A percentile compares a stretch with the other conserved stretches of the same genome.
Conservation (phyloP, 2,329 filamentous ascomycete genomes). For the Phialocephala subalpina region DNA sequence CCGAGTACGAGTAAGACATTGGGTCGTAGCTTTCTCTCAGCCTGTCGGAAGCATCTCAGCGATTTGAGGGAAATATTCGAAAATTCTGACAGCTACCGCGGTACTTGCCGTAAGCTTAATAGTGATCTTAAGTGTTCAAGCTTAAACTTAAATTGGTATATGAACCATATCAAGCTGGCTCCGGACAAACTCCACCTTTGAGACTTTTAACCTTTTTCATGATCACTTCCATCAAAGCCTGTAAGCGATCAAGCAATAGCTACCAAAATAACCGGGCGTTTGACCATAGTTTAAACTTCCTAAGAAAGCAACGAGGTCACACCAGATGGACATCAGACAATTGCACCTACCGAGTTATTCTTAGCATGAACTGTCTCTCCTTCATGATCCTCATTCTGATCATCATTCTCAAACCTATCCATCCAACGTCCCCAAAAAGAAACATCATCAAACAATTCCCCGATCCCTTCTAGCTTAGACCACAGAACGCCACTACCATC, state of each 20-base stretch:
- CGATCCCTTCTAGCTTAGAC: slow-evolving; percentile 1
- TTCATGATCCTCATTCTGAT: not conserved
- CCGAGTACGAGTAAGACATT: not conserved
- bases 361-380: slow-evolving; percentile 1
- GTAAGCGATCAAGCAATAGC: slow-evolving; percentile 5
- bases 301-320: too few species aligned
- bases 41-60: slow-evolving; percentile 1
- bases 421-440: not conserved
- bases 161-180: not conserved
- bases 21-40: not conserved
- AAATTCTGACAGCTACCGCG: not conserved
- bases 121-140: not conserved
- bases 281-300: slow-evolving; percentile 2
- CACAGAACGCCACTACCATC: too few species aligned
- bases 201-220: not conserved
- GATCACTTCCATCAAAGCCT: not conserved
- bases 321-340: too few species aligned
- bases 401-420: slow-evolving; percentile 9
- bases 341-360: not conserved
- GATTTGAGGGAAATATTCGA: not conserved
- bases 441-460: slow-evolving; percentile 6
- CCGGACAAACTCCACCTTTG: slow-evolving; percentile 1
- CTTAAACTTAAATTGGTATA: slow-evolving; percentile 3
- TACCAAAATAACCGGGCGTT: slow-evolving; percentile 3
- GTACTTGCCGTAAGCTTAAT: not conserved